Evolutionary conservation across 306 rosid species (phyloP).

Genomic region (Begonia loranthoides): DNA sequence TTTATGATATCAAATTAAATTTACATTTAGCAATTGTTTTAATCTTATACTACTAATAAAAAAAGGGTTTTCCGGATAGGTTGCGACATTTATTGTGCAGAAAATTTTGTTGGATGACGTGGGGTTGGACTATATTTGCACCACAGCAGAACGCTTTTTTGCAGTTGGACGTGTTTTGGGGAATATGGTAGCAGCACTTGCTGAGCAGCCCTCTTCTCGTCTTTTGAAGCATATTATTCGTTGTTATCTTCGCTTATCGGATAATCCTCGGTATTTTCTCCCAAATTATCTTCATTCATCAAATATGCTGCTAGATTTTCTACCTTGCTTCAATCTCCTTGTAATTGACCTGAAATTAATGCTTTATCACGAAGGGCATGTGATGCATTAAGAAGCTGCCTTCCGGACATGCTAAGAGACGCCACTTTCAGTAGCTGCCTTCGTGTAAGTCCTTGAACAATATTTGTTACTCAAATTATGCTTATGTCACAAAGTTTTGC

Average conservation of each 20-base stretch:
- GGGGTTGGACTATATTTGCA: constrained; percentile 66
- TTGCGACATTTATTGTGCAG: constrained; percentile 64
- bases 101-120: constrained; percentile 61
- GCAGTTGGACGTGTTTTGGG: constrained; percentile 54
- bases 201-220: constrained; percentile 59
- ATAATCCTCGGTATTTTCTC: constrained; percentile 36
- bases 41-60: neutral
- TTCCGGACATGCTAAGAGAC: constrained; percentile 58
- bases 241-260: constrained; percentile 62
- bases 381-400: constrained; percentile 54
- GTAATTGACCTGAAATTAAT: neutral
- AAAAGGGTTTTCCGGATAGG: constrained; percentile 23
- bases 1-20: neutral
- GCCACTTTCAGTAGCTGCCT: constrained; percentile 44
- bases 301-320: constrained; percentile 1
- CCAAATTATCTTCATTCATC: constrained; percentile 1
- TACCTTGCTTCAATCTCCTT: neutral
- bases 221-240: constrained; percentile 53
- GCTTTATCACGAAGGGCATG: constrained; percentile 36
- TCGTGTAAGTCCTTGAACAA: constrained; percentile 32
- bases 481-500: no score
- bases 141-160: constrained; percentile 54
- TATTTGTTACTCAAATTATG: neutral
- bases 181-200: constrained; percentile 42
- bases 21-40: no score